Conservation (phyloP, 768 basidiomycete species). For the Termitomyces sp. region DNA sequence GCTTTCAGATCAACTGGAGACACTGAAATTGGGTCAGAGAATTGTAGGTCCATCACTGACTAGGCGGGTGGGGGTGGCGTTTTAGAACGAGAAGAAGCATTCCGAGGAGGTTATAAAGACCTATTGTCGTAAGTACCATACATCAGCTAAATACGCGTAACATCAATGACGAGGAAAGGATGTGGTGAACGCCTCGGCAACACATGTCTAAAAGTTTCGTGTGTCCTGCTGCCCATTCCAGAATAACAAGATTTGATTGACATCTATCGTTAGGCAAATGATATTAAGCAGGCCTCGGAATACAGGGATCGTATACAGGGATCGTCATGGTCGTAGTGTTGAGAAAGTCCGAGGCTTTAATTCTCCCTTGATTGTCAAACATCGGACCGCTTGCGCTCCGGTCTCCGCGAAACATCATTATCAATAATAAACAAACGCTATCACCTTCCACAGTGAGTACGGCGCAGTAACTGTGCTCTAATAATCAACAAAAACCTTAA, state of each 20-base stretch:
- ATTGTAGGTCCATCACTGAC: slow-evolving; percentile 20
- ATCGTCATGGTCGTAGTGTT: neutral
- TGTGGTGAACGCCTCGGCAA: neutral
- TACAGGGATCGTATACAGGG: too few relatives aligned
- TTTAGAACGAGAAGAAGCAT: slow-evolving; percentile 14
- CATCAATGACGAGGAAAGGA: neutral
- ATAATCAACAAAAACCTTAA: too few relatives aligned
- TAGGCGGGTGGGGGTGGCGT: neutral
- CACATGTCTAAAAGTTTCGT: neutral
- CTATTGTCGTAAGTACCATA: neutral
- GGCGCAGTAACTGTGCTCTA: too few relatives aligned
- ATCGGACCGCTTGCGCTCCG: neutral
- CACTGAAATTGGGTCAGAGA: slow-evolving; percentile 22
- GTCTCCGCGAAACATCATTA: too few relatives aligned
- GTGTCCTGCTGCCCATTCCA: neutral
- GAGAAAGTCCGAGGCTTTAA: neutral
- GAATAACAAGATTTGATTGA: neutral
- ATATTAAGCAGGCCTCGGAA: neutral
- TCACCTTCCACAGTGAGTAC: too few relatives aligned
- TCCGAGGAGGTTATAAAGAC: slow-evolving; percentile 29
- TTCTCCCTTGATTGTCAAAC: too few relatives aligned
- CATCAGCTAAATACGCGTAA: neutral
- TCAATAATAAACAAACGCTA: too few relatives aligned
- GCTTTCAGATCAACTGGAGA: slow-evolving; percentile 33
- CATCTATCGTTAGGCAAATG: neutral